phyloP scores from a whole-genome alignment of 1,139 yeast genomes.

The Suhomyces bokatorum region DNA sequence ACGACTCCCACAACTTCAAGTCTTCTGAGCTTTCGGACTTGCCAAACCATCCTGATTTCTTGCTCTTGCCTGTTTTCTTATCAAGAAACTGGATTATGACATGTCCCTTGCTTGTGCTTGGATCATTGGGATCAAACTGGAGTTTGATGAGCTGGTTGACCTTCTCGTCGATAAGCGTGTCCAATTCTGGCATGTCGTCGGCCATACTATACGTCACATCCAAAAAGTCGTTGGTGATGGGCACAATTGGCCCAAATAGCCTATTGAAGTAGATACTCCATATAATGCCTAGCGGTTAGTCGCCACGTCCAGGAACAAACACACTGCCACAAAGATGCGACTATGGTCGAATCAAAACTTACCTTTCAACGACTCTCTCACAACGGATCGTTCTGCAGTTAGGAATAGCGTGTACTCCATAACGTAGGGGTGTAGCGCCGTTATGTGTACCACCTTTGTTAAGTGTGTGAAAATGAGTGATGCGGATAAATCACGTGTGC shows the following conservation, averaged over 20 bases:
- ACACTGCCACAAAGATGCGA: not conserved
- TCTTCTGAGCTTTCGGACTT: conserved; percentile 26
- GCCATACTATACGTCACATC: conserved; percentile 50
- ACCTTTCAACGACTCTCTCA: conserved; percentile 48
- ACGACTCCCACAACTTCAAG: conserved; percentile 42
- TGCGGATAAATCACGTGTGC: conserved; percentile 3
- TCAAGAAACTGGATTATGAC: conserved; percentile 33
- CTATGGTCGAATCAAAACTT: conserved; percentile 20
- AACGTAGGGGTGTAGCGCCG: not conserved
- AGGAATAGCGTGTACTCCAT: conserved; percentile 44
- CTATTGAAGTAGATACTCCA: conserved; percentile 72
- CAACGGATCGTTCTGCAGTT: conserved; percentile 45
- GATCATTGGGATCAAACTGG: conserved; percentile 21
- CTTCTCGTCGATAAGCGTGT: conserved; percentile 43
- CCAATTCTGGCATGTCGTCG: conserved; percentile 43
- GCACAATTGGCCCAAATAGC: conserved; percentile 65
- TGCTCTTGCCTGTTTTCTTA: conserved; percentile 26
- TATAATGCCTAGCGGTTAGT: conserved; percentile 47
- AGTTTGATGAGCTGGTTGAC: conserved; percentile 37
- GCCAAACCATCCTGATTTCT: conserved; percentile 48
- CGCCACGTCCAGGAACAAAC: too few relatives aligned
- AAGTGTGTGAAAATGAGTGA: conserved; percentile 3
- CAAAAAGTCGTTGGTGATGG: conserved; percentile 48
- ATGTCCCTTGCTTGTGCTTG: conserved; percentile 13
- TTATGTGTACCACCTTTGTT: not conserved